These are phyloP conservation scores for Tylopilus subfusipes DNA, from an alignment of 768 basidiomycete genomes.

Conservation along the genomic window DNA sequence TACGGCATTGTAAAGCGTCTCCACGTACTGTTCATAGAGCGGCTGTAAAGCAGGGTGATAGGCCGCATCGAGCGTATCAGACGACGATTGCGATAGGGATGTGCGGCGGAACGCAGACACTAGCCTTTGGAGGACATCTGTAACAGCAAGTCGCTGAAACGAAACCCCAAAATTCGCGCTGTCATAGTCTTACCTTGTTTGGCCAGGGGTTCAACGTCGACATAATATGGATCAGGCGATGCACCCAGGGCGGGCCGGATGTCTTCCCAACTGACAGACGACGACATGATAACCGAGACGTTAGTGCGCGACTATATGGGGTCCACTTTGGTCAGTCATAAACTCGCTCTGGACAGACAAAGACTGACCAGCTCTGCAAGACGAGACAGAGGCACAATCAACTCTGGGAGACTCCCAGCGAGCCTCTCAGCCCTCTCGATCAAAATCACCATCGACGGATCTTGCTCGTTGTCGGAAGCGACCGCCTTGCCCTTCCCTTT, in stretches of 20 bases:
- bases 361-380: slow-evolving; percentile 65
- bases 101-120: slow-evolving; percentile 36
- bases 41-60: slow-evolving; percentile 56
- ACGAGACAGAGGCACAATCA: slow-evolving; percentile 68
- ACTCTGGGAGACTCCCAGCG: slow-evolving; percentile 56
- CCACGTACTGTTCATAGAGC: slow-evolving; percentile 62
- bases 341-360: neutral
- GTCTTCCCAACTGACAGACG: slow-evolving; percentile 66
- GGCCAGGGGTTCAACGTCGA: slow-evolving; percentile 49
- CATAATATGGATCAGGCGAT: slow-evolving; percentile 67
- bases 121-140: slow-evolving; percentile 38
- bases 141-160: neutral
- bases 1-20: slow-evolving; percentile 57
- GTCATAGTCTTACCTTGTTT: slow-evolving; percentile 52
- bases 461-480: slow-evolving; percentile 7
- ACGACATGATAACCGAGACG: slow-evolving; percentile 59
- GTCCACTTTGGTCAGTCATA: slow-evolving; percentile 4
- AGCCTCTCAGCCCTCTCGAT: slow-evolving; percentile 68
- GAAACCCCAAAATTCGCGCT: neutral
- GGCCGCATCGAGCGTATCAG: slow-evolving; percentile 20
- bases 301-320: slow-evolving; percentile 54
- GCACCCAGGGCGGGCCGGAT: slow-evolving; percentile 67
- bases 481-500: slow-evolving; percentile 34
- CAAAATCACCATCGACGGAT: slow-evolving; percentile 50
- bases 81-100: neutral